phyloP scores from a whole-genome alignment of 805 yeast genomes.

The Debaryomyces tyrocola region DNA sequence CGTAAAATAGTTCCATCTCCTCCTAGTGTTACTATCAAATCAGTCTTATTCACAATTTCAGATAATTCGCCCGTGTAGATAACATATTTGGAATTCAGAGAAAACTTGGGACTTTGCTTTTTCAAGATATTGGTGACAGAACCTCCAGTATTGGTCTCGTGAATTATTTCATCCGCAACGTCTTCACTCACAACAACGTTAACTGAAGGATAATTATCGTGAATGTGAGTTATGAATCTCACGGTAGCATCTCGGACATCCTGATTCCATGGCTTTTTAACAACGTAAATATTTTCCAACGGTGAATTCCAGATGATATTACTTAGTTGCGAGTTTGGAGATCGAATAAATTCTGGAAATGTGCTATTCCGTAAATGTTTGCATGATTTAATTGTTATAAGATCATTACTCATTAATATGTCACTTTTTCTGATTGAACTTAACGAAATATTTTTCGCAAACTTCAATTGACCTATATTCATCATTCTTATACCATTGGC shows the following conservation, averaged over 20 bases:
- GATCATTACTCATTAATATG: not conserved
- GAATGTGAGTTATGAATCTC: constrained; percentile 60
- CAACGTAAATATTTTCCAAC: constrained; percentile 71
- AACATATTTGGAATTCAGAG: constrained; percentile 16
- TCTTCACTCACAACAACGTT: constrained; percentile 78
- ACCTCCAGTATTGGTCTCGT: constrained; percentile 15
- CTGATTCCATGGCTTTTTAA: constrained; percentile 80
- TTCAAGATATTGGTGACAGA: constrained; percentile 11
- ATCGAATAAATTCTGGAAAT: constrained; percentile 52
- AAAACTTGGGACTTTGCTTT: constrained; percentile 15
- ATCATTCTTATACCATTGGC: no score
- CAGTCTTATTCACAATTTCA: constrained; percentile 67
- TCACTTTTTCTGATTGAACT: not conserved
- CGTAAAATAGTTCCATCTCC: constrained; percentile 93
- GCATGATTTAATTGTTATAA: constrained; percentile 13
- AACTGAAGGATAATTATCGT: constrained; percentile 62
- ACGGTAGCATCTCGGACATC: constrained; percentile 66
- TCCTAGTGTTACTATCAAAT: constrained; percentile 83
- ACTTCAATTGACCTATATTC: no score
- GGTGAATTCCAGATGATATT: constrained; percentile 71
- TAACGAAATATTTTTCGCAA: not conserved
- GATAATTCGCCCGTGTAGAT: constrained; percentile 58
- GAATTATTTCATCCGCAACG: constrained; percentile 67
- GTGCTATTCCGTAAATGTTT: constrained; percentile 13
- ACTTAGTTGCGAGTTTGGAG: constrained; percentile 61